These are phyloP conservation scores for Ceratobasidium theobromae DNA, from an alignment of 1,284 basidiomycete species.

Conservation along the genomic window DNA sequence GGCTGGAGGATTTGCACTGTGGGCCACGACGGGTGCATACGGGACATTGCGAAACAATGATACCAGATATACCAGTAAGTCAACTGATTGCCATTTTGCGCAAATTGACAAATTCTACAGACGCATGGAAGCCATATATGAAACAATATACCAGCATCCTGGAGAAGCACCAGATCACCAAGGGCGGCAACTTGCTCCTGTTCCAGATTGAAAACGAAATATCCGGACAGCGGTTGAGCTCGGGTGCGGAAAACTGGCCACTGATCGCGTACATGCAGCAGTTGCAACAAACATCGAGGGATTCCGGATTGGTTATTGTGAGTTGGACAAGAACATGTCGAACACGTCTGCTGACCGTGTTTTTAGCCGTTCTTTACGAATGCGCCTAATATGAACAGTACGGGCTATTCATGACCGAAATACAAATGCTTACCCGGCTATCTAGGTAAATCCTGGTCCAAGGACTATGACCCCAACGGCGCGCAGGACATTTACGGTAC, in stretches of 20 bases:
- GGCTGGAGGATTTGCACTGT: conserved; percentile 33
- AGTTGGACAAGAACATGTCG: not conserved
- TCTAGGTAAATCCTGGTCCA: conserved; percentile 31
- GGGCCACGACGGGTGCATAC: conserved; percentile 32
- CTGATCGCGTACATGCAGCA: conserved; percentile 30
- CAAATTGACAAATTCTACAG: not conserved
- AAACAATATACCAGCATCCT: conserved; percentile 25
- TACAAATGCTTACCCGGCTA: not conserved
- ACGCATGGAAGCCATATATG: conserved; percentile 34
- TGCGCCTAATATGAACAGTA: conserved; percentile 30
- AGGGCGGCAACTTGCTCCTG: conserved; percentile 31
- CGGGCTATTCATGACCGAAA: not conserved
- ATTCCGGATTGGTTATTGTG: conserved; percentile 24
- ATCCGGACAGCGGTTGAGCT: conserved; percentile 24
- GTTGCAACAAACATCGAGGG: conserved; percentile 25
- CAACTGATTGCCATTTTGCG: not conserved
- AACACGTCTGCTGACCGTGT: not conserved
- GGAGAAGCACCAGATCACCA: conserved; percentile 30
- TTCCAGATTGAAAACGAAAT: conserved; percentile 33
- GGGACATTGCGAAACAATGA: conserved; percentile 32
- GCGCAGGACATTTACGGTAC: conserved; percentile 32
- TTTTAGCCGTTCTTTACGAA: conserved; percentile 31
- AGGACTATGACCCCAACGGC: conserved; percentile 31
- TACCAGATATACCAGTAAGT: conserved; percentile 28
- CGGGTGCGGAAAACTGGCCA: conserved; percentile 31